phyloP scores from a whole-genome alignment of 1,139 yeast genomes.

The Hyphopichia wangnamkhiaoensis region DNA sequence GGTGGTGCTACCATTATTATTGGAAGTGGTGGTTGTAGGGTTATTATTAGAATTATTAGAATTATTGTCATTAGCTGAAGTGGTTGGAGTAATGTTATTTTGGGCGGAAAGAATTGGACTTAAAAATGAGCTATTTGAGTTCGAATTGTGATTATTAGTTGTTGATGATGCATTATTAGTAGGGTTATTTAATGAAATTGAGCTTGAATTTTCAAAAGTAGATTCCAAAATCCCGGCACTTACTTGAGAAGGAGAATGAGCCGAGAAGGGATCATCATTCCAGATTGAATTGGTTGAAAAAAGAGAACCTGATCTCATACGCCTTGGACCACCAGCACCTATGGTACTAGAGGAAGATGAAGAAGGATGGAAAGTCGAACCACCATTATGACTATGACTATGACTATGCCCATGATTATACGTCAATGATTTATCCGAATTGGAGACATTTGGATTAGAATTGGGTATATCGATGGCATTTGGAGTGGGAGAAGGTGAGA shows the following conservation, averaged over 20 bases:
- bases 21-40: no score
- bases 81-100: slow-evolving; percentile 5
- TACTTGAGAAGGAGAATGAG: slow-evolving; percentile 17
- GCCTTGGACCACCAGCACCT: slow-evolving; percentile 13
- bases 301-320: slow-evolving; percentile 47
- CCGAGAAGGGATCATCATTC: slow-evolving; percentile 41
- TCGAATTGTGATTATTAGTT: slow-evolving; percentile 11
- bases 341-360: slow-evolving; percentile 2
- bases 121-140: slow-evolving; percentile 19
- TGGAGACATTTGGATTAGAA: neutral
- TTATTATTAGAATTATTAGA: neutral
- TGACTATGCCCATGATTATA: slow-evolving; percentile 5
- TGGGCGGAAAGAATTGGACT: slow-evolving; percentile 38
- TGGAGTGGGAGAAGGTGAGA: slow-evolving; percentile 18
- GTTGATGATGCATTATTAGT: slow-evolving; percentile 18
- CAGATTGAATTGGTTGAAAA: slow-evolving; percentile 49
- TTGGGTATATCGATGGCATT: slow-evolving; percentile 20
- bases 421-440: neutral
- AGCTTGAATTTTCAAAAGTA: slow-evolving; percentile 10
- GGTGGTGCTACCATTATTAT: neutral
- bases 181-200: slow-evolving; percentile 13
- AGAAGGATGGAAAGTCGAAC: neutral
- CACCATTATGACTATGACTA: neutral
- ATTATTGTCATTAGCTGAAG: slow-evolving; percentile 3
- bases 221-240: slow-evolving; percentile 14